Percentiles rank a stretch among this genome's conserved stretches.
Conservation (phyloP, 2,329 filamentous ascomycete species). For the Claviceps lovelessii region DNA sequence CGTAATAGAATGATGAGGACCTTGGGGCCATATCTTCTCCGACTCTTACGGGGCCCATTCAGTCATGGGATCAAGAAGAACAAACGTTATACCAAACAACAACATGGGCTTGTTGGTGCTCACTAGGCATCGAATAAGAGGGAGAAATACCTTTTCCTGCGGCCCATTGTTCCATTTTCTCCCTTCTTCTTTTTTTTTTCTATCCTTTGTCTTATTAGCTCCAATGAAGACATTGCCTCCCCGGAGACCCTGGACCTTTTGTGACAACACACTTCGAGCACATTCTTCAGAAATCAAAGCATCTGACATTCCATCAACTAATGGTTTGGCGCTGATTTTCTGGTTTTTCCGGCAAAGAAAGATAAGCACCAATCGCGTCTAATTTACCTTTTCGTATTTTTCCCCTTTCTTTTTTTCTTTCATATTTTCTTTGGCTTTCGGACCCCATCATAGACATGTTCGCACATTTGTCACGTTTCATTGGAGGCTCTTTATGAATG, state of each 20-base stretch:
- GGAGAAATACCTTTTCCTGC: neutral
- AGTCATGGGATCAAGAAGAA: constrained; percentile 10
- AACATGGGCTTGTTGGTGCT: neutral
- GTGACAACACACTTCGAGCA: neutral
- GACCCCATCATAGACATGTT: neutral
- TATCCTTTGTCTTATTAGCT: neutral
- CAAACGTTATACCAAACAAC: neutral
- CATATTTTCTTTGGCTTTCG: neutral
- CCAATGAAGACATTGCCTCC: neutral
- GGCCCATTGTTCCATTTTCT: neutral
- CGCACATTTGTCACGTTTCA: neutral
- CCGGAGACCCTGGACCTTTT: neutral
- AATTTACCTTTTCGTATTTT: neutral
- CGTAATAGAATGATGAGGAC: constrained; percentile 6
- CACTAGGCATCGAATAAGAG: neutral
- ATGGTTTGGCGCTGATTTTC: neutral
- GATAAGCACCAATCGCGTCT: neutral
- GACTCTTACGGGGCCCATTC: constrained; percentile 8
- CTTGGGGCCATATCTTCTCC: constrained; percentile 5
- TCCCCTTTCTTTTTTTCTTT: neutral
- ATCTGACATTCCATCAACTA: neutral
- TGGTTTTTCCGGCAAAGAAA: neutral
- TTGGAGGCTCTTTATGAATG: neutral
- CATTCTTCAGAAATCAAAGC: neutral
- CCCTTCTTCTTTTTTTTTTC: neutral